Base-by-base conservation (phyloP, 441 rosid species). In the Sinapis alba region DNA sequence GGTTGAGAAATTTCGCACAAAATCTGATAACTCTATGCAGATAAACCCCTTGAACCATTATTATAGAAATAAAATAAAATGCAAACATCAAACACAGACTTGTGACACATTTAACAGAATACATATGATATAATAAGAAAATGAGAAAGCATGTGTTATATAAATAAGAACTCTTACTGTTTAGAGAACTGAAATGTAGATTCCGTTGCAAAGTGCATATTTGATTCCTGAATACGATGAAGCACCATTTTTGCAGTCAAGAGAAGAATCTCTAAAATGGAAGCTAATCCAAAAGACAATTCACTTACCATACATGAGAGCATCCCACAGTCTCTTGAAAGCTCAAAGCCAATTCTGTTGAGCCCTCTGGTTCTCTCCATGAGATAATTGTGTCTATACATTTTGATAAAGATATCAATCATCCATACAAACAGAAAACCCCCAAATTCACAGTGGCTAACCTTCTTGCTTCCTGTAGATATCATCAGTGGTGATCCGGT, bases 401-500 rank as follows among this genome's bases (percentile, higher is more conserved):
- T 73, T 54, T n/a, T n/a, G 76, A 76, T 53, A 23, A 7, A 30
- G 7, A 72, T 36, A 75, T 57, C 60, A 60, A 11, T 63, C 10
- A 65, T 16, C 16, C 67, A 32, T 24, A 27, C 15, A 6, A 59
- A 38, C 20, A 28, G n/a, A n/a, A n/a, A n/a, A n/a, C n/a, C n/a
- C n/a, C n/a, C n/a, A n/a, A n/a, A n/a, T n/a, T n/a, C n/a, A 5
- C 6, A 74, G 50, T 38, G 50, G 7, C 57, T 81, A 94, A n/a
- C 98, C 97, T 87, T 92, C 97, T 88, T 94, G 98, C 86, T 90
- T 94, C 83, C 91, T 83, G 78, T 94, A 94, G 65, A 94, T 92
- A 72, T 90, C 95, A 67, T 92, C 97, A 15, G 91, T 85, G 66
- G 83, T 84, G 74, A 94, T 90, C 8, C 84, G 97, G 77, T 94